phyloP scores from a whole-genome alignment of 495 filamentous ascomycete genomes.

The Tuber melanosporum region DNA sequence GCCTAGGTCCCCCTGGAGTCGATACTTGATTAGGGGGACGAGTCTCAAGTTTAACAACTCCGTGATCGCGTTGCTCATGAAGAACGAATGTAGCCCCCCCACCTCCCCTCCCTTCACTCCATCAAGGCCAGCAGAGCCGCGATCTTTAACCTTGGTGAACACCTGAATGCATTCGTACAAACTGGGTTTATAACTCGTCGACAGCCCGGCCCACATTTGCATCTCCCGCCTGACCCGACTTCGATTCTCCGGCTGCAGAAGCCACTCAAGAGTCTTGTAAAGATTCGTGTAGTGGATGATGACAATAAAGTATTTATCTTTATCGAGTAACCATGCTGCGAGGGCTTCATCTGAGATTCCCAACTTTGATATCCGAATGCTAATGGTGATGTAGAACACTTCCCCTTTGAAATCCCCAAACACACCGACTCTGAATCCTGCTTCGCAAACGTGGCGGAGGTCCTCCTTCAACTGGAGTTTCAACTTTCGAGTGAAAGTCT shows the following conservation, averaged over 20 bases:
- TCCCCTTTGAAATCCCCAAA: slow-evolving; percentile 46
- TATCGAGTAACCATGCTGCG: slow-evolving; percentile 67
- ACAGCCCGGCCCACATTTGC: slow-evolving; percentile 50
- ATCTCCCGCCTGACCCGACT: slow-evolving; percentile 40
- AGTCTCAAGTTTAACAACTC: slow-evolving; percentile 65
- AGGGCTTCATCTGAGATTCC: slow-evolving; percentile 69
- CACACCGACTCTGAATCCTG: slow-evolving; percentile 71
- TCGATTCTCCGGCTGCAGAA: slow-evolving; percentile 41
- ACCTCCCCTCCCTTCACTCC: slow-evolving; percentile 3
- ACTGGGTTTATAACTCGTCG: slow-evolving; percentile 53
- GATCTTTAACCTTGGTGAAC: slow-evolving; percentile 46
- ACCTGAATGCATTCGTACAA: slow-evolving; percentile 48
- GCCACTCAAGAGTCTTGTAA: slow-evolving; percentile 54
- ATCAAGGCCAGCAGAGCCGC: background rate
- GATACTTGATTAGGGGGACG: slow-evolving; percentile 55
- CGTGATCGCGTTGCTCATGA: slow-evolving; percentile 68
- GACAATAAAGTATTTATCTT: slow-evolving; percentile 65
- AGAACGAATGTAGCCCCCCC: slow-evolving; percentile 48
- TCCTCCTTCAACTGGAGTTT: slow-evolving; percentile 52
- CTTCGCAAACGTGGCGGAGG: slow-evolving; percentile 53
- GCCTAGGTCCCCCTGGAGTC: slow-evolving; percentile 49
- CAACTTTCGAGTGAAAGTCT: slow-evolving; percentile 23
- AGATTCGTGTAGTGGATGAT: slow-evolving; percentile 59
- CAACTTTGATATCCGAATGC: slow-evolving; percentile 61
- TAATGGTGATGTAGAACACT: slow-evolving; percentile 56